These are phyloP conservation scores for Porcisia hertigi DNA, from an alignment of 208 protist species.

Conservation along the genomic window DNA sequence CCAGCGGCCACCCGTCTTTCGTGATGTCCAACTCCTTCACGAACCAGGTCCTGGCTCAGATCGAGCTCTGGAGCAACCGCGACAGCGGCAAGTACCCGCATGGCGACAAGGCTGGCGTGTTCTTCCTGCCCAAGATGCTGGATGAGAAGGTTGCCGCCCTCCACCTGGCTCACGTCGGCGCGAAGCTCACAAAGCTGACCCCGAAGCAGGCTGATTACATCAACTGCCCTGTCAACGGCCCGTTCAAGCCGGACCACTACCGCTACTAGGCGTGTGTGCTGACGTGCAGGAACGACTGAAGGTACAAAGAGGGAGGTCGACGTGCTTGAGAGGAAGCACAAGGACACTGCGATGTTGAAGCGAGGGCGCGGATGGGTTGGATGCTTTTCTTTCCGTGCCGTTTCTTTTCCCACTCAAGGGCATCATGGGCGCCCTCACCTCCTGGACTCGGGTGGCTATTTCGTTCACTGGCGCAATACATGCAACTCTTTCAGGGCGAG, in stretches of 20 bases:
- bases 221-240: constrained; percentile 95
- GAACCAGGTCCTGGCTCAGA: constrained; percentile 99
- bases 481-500: not conserved
- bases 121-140: constrained; percentile 98
- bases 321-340: not conserved
- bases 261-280: constrained; percentile 94
- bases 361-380: not conserved
- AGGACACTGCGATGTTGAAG: not conserved
- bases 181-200: constrained; percentile 97
- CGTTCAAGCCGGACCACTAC: constrained; percentile 99
- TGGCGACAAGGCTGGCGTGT: constrained; percentile 92
- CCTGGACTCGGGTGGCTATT: not conserved
- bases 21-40: constrained; percentile 99
- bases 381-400: not conserved
- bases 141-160: constrained; percentile 99
- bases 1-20: constrained; percentile 99
- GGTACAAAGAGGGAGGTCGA: not conserved
- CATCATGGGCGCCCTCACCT: not conserved
- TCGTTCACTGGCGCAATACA: not conserved
- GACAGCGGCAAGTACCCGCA: constrained; percentile 93
- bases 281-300: not conserved
- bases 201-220: constrained; percentile 98
- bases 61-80: constrained; percentile 97
- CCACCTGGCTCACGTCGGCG: constrained; percentile 97
- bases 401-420: not conserved